A percentile compares a stretch with the other conserved stretches of the same genome.
phyloP scores from a whole-genome alignment of 495 filamentous ascomycete genomes.

The Cenococcum geophilum region DNA sequence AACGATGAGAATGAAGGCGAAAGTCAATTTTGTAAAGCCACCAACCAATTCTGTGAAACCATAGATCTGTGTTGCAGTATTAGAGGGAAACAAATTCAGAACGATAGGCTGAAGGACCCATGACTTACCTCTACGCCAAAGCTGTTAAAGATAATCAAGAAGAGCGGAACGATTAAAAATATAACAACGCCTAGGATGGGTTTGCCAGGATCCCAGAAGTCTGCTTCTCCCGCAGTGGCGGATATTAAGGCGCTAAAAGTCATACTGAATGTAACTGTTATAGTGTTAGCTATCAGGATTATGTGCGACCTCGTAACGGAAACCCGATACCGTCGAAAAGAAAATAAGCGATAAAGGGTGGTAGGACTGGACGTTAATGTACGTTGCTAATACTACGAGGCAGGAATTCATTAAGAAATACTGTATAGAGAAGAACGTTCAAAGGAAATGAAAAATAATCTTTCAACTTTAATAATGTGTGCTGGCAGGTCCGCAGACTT shows the following conservation, averaged over 20 bases:
- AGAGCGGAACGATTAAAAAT: neutral
- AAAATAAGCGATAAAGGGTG: too few relatives aligned
- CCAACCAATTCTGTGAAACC: conserved; percentile 7
- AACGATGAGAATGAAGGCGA: conserved; percentile 1
- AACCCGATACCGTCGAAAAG: too few relatives aligned
- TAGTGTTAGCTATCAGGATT: too few relatives aligned
- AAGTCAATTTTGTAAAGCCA: conserved; percentile 1
- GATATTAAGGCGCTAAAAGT: neutral
- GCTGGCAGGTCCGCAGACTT: too few relatives aligned
- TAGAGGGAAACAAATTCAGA: neutral
- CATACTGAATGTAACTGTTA: conserved; percentile 3
- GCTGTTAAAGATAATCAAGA: conserved; percentile 2
- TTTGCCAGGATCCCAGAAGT: conserved; percentile 1
- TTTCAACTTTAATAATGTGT: too few relatives aligned
- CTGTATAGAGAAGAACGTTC: too few relatives aligned
- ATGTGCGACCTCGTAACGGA: too few relatives aligned
- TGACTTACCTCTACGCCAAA: conserved; percentile 7
- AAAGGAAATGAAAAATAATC: neutral
- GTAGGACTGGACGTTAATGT: too few relatives aligned
- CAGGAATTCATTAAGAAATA: too few relatives aligned
- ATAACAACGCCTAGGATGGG: neutral
- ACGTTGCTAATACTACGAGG: too few relatives aligned
- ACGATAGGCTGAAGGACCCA: neutral
- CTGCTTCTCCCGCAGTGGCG: conserved; percentile 3
- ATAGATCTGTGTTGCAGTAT: conserved; percentile 2